Base-by-base conservation (phyloP, 768 basidiomycete species). In the Calocera viscosa region DNA sequence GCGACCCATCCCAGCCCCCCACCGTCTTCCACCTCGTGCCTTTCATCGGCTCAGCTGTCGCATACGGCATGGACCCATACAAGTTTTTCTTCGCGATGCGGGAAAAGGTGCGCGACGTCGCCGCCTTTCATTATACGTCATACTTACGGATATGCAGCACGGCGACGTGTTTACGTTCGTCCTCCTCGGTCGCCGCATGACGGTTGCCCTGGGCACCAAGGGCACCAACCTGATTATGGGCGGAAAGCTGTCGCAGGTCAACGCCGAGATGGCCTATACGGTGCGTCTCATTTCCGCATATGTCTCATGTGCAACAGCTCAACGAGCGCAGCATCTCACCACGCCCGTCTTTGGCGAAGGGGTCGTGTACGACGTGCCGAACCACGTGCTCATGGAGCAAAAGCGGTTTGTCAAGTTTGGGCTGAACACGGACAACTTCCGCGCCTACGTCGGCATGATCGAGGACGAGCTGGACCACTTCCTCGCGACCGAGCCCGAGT, bases 381-480 rank as follows among this genome's bases (percentile, higher is more conserved):
- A 98, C 76, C 90, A 94, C 60, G 78, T 90, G 49, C 87, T 99
- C 77, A 98, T 99, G 94, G 94, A 99, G 73, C 96, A 99, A 76
- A 99, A 99, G 82, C 90, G 89, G 75, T 97, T 97, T 73, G 88
- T 98, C 77, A 99, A 99, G 79, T 86, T 93, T 69, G 94, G 96
- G 26, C 84, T 99, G 24, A 90, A 93, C 12, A 86, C 84, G 14
- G 94, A 98, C 30, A 94, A 94, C 76, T 86, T 99, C 76, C 84
- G 87, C 47, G 81, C 86, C 33, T 98, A 99, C 74, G 80, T 84
- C 63, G 84, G 85, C 64, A 86, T 91, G 84, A 87, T 91, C 67
- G 85, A 76, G 41, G 72, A 77, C 32, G 88, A 89, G 73, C 84
- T 89, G 40, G 82, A 86, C 39, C 79, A 86, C 33, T 93, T 87